These are phyloP conservation scores for Teratosphaeria epicoccoides DNA, from an alignment of 2,329 filamentous ascomycete genomes.

Conservation along the genomic window DNA sequence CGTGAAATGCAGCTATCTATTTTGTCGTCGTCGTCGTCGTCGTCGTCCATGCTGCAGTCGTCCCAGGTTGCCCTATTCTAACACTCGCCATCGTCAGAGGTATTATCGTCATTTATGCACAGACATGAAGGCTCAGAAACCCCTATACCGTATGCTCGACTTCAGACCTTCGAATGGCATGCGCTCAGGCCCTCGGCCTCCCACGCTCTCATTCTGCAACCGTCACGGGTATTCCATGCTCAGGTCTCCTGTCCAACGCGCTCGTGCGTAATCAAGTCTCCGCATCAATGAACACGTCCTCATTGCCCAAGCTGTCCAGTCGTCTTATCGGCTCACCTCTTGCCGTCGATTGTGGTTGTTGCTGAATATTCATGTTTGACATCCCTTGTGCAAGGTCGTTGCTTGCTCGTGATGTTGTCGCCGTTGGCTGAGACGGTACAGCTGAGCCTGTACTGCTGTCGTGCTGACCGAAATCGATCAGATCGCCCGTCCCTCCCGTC, in stretches of 20 bases:
- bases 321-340: constrained; percentile 19
- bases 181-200: background rate
- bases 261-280: constrained; percentile 20
- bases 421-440: constrained; percentile 5
- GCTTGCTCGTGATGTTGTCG: constrained; percentile 4
- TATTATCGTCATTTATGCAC: background rate
- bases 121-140: background rate
- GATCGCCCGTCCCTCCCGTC: constrained; percentile 26
- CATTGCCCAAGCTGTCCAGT: constrained; percentile 33
- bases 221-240: background rate
- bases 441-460: constrained; percentile 16
- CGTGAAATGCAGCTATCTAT: background rate
- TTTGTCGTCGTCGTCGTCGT: too few species aligned
- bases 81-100: background rate
- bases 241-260: background rate
- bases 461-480: constrained; percentile 50
- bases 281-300: constrained; percentile 40
- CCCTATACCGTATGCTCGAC: background rate
- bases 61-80: background rate
- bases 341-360: constrained; percentile 6
- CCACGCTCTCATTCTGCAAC: background rate
- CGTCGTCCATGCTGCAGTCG: background rate
- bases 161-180: too few species aligned
- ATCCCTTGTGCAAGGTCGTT: constrained; percentile 1
- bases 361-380: constrained; percentile 7